Evolutionary conservation across 2,329 filamentous ascomycete genomes (phyloP).

Genomic region (Byssothecium circinans): DNA sequence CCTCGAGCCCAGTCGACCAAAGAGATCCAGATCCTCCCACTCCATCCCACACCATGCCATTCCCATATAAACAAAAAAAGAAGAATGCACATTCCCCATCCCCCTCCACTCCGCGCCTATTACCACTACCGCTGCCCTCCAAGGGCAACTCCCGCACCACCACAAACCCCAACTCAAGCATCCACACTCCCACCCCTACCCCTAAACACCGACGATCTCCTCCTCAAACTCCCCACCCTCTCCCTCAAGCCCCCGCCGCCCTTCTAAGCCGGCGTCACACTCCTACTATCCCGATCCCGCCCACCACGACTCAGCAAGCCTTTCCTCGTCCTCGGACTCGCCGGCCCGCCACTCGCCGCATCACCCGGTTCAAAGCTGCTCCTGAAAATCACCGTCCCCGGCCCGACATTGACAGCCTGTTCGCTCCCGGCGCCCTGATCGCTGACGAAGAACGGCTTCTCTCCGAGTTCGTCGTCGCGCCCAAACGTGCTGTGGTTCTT

Average conservation of each 20-base stretch:
- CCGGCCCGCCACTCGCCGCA: constrained; percentile 23
- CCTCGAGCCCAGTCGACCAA: too few relatives aligned
- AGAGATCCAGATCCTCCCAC: too few relatives aligned
- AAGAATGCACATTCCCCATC: too few relatives aligned
- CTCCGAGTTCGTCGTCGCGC: constrained; percentile 80
- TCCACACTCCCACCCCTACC: too few relatives aligned
- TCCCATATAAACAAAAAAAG: too few relatives aligned
- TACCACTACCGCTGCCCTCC: too few relatives aligned
- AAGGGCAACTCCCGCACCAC: too few relatives aligned
- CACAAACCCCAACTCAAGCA: too few relatives aligned
- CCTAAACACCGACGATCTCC: too few relatives aligned
- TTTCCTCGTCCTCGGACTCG: constrained; percentile 44
- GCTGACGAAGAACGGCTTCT: constrained; percentile 87
- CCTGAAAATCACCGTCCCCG: constrained; percentile 70
- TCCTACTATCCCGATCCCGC: constrained; percentile 43
- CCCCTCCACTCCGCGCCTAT: too few relatives aligned
- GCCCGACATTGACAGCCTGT: constrained; percentile 74
- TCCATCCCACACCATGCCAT: too few relatives aligned
- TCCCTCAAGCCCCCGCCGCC: neutral
- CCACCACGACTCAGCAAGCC: constrained; percentile 49
- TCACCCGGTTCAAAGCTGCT: constrained; percentile 67
- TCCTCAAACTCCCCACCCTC: too few relatives aligned
- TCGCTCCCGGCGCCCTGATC: constrained; percentile 69
- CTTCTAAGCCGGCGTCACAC: constrained; percentile 21
- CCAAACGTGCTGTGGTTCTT: constrained; percentile 85